phyloP scores from a whole-genome alignment of 2,329 filamentous ascomycete genomes.

The Karstenula rhodostoma region DNA sequence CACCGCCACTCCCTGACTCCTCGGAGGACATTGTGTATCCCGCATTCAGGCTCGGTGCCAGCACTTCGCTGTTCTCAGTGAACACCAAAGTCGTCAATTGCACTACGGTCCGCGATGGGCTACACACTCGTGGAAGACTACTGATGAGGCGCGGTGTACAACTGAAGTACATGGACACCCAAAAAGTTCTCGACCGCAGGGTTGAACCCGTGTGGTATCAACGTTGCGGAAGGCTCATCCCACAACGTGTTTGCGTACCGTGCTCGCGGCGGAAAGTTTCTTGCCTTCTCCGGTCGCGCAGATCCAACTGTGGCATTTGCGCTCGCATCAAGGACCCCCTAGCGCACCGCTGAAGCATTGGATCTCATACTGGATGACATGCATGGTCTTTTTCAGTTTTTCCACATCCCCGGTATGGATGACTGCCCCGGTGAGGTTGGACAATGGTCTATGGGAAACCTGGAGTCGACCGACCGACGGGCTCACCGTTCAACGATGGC shows the following conservation, averaged over 20 bases:
- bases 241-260: constrained; percentile 35
- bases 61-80: constrained; percentile 47
- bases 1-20: constrained; percentile 26
- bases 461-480: no score
- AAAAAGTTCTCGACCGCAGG: constrained; percentile 11
- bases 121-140: constrained; percentile 10
- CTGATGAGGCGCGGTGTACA: constrained; percentile 48
- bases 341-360: no score
- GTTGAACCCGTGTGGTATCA: constrained; percentile 39
- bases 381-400: no score
- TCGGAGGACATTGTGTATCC: constrained; percentile 53
- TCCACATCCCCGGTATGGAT: no score
- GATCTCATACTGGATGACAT: no score
- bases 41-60: constrained; percentile 55
- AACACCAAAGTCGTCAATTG: constrained; percentile 50
- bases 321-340: no score
- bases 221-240: constrained; percentile 52
- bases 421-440: no score
- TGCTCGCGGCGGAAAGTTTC: constrained; percentile 21
- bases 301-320: no score
- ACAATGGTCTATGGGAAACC: no score
- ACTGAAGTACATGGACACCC: constrained; percentile 51
- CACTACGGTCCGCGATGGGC: constrained; percentile 40
- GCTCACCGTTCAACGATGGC: no score
- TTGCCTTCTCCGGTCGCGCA: not conserved